These are phyloP conservation scores for Roridomyces roridus DNA, from an alignment of 768 basidiomycete species.

Conservation along the genomic window DNA sequence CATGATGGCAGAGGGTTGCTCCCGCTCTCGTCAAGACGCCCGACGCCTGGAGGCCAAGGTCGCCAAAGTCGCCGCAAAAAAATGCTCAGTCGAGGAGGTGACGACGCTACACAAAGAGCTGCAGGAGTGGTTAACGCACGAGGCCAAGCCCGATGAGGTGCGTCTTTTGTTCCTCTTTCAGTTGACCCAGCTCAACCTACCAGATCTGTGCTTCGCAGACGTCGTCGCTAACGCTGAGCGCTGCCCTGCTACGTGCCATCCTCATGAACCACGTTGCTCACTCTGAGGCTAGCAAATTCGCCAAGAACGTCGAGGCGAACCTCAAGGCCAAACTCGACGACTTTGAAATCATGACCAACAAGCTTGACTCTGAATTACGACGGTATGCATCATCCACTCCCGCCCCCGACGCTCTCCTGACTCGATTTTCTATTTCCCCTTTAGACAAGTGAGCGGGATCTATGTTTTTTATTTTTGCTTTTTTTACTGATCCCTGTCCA, in stretches of 20 bases:
- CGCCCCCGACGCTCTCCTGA: constrained; percentile 24
- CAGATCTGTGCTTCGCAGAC: constrained; percentile 43
- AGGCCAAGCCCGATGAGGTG: constrained; percentile 68
- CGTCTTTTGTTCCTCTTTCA: constrained; percentile 36
- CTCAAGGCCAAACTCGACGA: constrained; percentile 73
- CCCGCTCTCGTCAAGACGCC: constrained; percentile 58
- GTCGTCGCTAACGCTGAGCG: constrained; percentile 75
- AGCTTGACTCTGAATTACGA: constrained; percentile 74
- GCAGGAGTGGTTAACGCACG: constrained; percentile 73
- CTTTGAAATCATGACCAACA: constrained; percentile 58
- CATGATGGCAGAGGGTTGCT: constrained; percentile 48
- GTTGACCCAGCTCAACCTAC: neutral
- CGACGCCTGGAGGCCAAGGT: constrained; percentile 80
- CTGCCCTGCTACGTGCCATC: constrained; percentile 81
- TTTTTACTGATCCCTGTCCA: constrained; percentile 33
- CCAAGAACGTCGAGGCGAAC: constrained; percentile 65
- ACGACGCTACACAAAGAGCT: constrained; percentile 79
- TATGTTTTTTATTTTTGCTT: constrained; percentile 18
- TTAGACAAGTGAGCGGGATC: constrained; percentile 66
- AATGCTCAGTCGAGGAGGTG: constrained; percentile 89
- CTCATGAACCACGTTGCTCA: constrained; percentile 83
- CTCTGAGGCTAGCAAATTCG: constrained; percentile 73
- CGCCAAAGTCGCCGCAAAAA: constrained; percentile 79
- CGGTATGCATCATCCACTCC: constrained; percentile 56
- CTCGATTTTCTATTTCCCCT: constrained; percentile 24